Conservation (phyloP, 768 basidiomycete species). For the Tubosaeta brunneosetosa region DNA sequence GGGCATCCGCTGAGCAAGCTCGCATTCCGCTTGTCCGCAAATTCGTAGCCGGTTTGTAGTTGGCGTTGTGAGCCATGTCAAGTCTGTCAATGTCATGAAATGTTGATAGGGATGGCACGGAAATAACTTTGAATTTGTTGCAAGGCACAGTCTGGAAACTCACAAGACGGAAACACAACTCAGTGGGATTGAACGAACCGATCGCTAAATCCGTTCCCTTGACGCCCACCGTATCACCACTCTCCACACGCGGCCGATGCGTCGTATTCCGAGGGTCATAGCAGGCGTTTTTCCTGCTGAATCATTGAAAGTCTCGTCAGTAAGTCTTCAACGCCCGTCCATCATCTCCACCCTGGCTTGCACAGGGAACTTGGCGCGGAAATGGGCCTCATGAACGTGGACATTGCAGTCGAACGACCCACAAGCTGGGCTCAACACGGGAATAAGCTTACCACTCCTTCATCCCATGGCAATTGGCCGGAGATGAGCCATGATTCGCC, state of each 20-base stretch:
- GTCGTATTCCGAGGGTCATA: not conserved
- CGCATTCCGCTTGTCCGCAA: not conserved
- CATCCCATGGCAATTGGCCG: not conserved
- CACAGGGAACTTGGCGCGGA: not conserved
- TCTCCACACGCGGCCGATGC: not conserved
- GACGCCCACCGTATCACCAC: not conserved
- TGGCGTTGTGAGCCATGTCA: not conserved
- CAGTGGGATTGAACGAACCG: no score
- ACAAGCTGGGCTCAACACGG: not conserved
- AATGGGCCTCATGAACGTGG: not conserved
- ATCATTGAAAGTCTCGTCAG: not conserved
- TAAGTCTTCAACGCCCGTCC: not conserved
- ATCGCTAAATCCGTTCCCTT: not conserved
- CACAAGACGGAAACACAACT: not conserved
- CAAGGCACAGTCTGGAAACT: not conserved
- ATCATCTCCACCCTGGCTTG: not conserved
- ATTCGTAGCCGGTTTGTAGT: not conserved
- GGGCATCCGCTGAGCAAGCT: not conserved
- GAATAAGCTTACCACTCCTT: not conserved
- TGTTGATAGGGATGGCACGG: no score
- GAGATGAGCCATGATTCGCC: conserved; percentile 6
- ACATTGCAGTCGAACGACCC: not conserved
- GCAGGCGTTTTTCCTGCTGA: not conserved
- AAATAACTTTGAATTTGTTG: not conserved
- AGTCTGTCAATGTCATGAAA: not conserved